These are phyloP conservation scores for Nakazawaea holstii DNA, from an alignment of 805 yeast genomes.

Conservation along the genomic window DNA sequence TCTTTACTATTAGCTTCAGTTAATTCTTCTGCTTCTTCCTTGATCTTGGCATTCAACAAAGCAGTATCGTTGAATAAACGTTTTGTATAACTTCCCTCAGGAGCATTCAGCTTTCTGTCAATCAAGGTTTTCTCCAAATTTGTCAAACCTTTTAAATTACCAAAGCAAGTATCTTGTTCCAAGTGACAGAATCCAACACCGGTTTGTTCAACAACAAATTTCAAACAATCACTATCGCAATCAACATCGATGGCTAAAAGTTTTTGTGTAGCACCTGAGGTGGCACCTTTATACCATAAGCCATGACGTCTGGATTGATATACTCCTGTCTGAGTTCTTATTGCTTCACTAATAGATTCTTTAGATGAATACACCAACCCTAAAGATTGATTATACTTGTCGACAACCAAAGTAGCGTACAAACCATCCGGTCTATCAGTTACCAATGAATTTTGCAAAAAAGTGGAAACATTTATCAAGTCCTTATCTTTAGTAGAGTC, in stretches of 20 bases:
- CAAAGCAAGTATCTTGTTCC: constrained; percentile 77
- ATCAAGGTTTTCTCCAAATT: constrained; percentile 62
- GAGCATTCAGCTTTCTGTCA: constrained; percentile 63
- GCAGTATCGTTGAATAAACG: constrained; percentile 76
- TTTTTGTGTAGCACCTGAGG: constrained; percentile 93
- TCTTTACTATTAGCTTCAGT: constrained; percentile 69
- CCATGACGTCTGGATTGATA: constrained; percentile 92
- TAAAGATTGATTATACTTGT: constrained; percentile 60
- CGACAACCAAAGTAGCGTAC: constrained; percentile 78
- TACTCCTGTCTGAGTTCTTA: constrained; percentile 79
- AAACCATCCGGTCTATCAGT: constrained; percentile 88
- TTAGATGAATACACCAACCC: constrained; percentile 90
- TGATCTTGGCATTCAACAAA: constrained; percentile 78
- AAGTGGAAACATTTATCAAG: constrained; percentile 31
- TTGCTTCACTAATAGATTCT: constrained; percentile 77
- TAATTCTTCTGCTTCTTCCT: constrained; percentile 95
- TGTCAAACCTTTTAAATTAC: constrained; percentile 59
- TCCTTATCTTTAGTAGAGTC: constrained; percentile 21
- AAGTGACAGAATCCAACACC: constrained; percentile 94
- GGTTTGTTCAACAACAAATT: constrained; percentile 77
- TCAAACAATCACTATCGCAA: constrained; percentile 90
- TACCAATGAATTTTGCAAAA: constrained; percentile 46
- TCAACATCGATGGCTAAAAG: constrained; percentile 65
- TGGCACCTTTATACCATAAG: constrained; percentile 92
- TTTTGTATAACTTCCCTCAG: constrained; percentile 91